Percentiles rank a stretch among this genome's conserved stretches.
phyloP scores from a whole-genome alignment of 2,329 filamentous ascomycete genomes.

The Penicillium olsonii region DNA sequence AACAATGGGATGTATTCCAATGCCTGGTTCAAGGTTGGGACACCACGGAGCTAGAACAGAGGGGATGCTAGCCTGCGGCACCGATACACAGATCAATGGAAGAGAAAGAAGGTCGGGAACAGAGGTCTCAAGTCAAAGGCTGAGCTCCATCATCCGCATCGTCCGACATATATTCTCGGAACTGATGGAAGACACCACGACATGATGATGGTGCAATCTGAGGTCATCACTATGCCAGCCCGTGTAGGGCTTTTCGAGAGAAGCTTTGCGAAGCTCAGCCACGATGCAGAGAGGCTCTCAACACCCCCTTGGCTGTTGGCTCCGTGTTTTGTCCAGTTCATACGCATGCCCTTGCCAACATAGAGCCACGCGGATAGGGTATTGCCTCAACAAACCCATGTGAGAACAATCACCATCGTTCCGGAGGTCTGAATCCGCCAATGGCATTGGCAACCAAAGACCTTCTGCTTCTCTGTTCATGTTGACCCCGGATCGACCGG shows the following conservation, averaged over 20 bases:
- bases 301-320: not conserved
- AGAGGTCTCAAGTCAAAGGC: not conserved
- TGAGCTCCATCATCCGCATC: not conserved
- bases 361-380: too few species aligned
- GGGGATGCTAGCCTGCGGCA: not conserved
- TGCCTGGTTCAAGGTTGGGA: not conserved
- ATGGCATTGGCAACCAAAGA: conserved; percentile 5
- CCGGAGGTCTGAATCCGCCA: conserved; percentile 22
- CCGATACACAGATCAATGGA: not conserved
- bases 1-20: not conserved
- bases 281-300: not conserved
- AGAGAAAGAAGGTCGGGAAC: not conserved
- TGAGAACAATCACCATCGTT: not conserved
- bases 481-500: conserved; percentile 28
- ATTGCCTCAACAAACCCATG: too few species aligned
- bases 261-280: not conserved
- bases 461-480: not conserved
- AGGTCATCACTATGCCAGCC: conserved; percentile 24
- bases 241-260: not conserved
- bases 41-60: not conserved
- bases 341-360: not conserved
- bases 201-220: conserved; percentile 27
- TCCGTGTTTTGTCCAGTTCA: not conserved
- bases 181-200: conserved; percentile 17
- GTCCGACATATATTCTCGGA: conserved; percentile 18